Percentiles rank a stretch among this genome's conserved stretches.
Evolutionary conservation across 192 early-diverging fungal genomes (phyloP).

Genomic region (Podila minutissima): DNA sequence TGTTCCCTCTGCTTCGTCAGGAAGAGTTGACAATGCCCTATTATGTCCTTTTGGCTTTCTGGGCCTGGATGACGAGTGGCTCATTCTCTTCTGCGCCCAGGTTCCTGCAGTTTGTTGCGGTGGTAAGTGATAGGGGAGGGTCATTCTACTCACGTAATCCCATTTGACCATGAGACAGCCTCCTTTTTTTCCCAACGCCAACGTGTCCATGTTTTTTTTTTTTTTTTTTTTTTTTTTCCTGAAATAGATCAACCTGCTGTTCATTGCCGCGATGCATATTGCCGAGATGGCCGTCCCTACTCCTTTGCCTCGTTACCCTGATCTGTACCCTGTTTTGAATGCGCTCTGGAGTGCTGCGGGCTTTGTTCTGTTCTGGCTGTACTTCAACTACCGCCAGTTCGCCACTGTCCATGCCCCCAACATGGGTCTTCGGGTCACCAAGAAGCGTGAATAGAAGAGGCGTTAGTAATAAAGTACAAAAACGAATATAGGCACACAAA

Average conservation of each 20-base stretch:
- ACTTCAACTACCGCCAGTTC: constrained; percentile 80
- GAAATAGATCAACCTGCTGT: constrained; percentile 29
- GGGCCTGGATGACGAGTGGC: constrained; percentile 69
- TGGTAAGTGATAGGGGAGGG: constrained; percentile 18
- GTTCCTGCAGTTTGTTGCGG: constrained; percentile 25
- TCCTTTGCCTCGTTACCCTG: constrained; percentile 78
- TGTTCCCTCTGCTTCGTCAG: constrained; percentile 86
- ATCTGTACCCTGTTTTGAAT: constrained; percentile 86
- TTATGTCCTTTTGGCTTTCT: constrained; percentile 72
- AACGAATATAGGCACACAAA: background rate
- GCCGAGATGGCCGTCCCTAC: constrained; percentile 68
- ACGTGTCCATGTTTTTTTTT: too few relatives aligned
- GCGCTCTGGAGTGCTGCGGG: constrained; percentile 71
- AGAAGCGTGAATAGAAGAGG: background rate
- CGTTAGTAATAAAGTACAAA: background rate
- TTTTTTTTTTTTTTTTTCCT: background rate
- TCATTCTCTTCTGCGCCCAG: constrained; percentile 14
- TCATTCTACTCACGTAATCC: too few relatives aligned
- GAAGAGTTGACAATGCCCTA: constrained; percentile 83
- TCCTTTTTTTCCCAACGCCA: constrained; percentile 9
- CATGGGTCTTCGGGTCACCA: constrained; percentile 32
- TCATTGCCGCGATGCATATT: constrained; percentile 56
- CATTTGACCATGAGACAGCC: background rate
- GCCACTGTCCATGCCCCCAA: constrained; percentile 34
- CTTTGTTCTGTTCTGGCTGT: constrained; percentile 73